phyloP scores from a whole-genome alignment of 2,329 filamentous ascomycete genomes.

The Colletotrichum echinochloae region DNA sequence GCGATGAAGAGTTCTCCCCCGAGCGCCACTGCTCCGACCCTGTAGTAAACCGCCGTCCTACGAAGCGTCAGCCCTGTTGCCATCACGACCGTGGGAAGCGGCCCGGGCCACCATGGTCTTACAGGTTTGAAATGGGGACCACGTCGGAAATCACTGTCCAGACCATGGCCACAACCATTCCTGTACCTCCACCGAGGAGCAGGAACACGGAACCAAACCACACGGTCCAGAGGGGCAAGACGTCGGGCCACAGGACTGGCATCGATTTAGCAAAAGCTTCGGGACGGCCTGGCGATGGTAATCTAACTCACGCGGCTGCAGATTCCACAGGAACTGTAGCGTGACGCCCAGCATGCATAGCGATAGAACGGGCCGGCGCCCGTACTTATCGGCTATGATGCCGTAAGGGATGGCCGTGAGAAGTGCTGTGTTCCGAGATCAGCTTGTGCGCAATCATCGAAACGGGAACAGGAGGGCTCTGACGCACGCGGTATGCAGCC shows the following conservation, averaged over 20 bases:
- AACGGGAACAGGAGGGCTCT: neutral
- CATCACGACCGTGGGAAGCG: neutral
- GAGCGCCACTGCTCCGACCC: conserved; percentile 52
- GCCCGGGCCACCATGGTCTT: neutral
- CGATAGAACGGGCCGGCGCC: conserved; percentile 56
- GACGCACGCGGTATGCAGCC: conserved; percentile 60
- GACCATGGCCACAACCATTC: conserved; percentile 57
- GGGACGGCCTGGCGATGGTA: neutral
- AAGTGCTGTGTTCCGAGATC: conserved; percentile 47
- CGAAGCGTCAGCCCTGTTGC: neutral
- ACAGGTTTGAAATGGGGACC: conserved; percentile 49
- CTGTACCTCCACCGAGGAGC: conserved; percentile 56
- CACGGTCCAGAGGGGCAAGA: conserved; percentile 56
- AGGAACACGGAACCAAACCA: conserved; percentile 50
- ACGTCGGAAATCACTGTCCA: conserved; percentile 61
- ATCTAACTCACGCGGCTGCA: conserved; percentile 51
- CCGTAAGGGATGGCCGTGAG: conserved; percentile 60
- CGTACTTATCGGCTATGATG: conserved; percentile 60
- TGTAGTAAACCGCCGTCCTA: conserved; percentile 56
- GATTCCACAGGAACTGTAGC: conserved; percentile 47
- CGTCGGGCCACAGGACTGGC: conserved; percentile 52
- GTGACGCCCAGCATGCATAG: conserved; percentile 50
- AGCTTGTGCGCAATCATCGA: neutral
- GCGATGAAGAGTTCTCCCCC: conserved; percentile 54
- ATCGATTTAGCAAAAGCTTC: conserved; percentile 42